Evolutionary conservation across 768 basidiomycete genomes (phyloP), one percentile per base, ranked within the genome.

Genomic region (Rossbeevera mucosa): DNA sequence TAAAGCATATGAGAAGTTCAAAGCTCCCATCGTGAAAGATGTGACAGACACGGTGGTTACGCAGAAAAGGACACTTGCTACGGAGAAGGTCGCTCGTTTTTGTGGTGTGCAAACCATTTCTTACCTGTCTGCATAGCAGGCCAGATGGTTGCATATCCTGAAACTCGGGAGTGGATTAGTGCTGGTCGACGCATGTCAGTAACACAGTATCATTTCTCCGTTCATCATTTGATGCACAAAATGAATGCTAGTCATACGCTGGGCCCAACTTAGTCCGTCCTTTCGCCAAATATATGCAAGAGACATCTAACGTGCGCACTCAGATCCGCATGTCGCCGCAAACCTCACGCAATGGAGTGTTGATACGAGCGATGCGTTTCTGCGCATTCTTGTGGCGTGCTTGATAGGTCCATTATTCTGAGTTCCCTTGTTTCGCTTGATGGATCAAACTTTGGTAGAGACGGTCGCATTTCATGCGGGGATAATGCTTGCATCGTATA

Each of bases 391-490:
- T 20, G 65, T 81, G 20, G 88, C 85, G 3, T 88, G 85, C 58
- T 61, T 78, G 41, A 77, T 82, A 51, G 88, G 88, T 83, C 33
- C 28, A 72, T 52, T 22, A 7, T 48, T 26, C 26, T 8, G 22
- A 29, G 3, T 49, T 8, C 41, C 26, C 25, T 29, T 33, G 5
- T 16, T 26, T 2, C 3, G 2, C 2, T 46, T 24, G 4, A 8
- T 30, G 21, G 20, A 22, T 52, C 38, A 48, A 24, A 4, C 13
- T 9, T 12, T 14, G n/a, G 33, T 63, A 90, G 90, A 92, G 72
- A 88, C 87, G 0, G 57, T 83, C 12, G 80, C 86, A 12, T 92
- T 92, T 59, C 90, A 92, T 62, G 64, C 65, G 13, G 86, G 86
- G 25, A 77, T 91, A 45, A 76, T 81, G 2, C 51, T 80, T 18